A percentile compares a stretch with the other conserved stretches of the same genome.
Conservation (phyloP, 805 yeast genomes). For the Hanseniaspora occidentalis region DNA sequence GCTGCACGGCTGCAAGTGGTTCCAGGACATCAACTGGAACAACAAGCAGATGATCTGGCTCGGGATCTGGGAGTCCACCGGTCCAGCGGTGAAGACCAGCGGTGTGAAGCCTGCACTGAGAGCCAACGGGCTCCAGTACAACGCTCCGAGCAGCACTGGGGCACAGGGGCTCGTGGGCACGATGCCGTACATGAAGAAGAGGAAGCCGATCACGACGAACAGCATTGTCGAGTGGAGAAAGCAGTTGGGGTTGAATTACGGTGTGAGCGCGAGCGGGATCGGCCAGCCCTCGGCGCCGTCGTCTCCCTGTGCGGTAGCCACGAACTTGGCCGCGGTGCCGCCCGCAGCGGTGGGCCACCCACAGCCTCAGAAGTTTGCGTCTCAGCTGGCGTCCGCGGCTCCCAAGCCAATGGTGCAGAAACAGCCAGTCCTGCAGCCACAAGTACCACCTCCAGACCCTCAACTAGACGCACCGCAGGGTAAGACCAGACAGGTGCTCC, state of each 20-base stretch:
- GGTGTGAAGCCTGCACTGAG: slow-evolving; percentile 5
- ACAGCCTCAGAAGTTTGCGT: not conserved
- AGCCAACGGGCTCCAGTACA: slow-evolving; percentile 3
- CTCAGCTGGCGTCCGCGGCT: not conserved
- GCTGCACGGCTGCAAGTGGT: slow-evolving; percentile 63
- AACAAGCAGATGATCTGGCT: slow-evolving; percentile 62
- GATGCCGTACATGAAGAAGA: slow-evolving; percentile 13
- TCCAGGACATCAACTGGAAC: slow-evolving; percentile 52
- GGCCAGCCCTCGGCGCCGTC: not conserved
- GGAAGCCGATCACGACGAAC: slow-evolving; percentile 22
- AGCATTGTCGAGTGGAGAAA: slow-evolving; percentile 28
- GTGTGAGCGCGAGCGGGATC: slow-evolving; percentile 1
- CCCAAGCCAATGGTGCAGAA: not conserved
- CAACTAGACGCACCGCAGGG: too few relatives aligned
- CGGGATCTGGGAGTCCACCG: slow-evolving; percentile 50
- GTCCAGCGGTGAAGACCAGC: slow-evolving; percentile 6
- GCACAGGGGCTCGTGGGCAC: slow-evolving; percentile 3
- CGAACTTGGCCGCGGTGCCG: too few relatives aligned
- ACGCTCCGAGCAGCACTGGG: not conserved
- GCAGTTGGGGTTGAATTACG: slow-evolving; percentile 18
- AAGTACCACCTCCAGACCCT: too few relatives aligned
- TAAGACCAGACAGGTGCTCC: too few relatives aligned
- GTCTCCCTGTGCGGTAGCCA: too few relatives aligned
- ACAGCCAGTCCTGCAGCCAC: too few relatives aligned
- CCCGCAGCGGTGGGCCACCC: too few relatives aligned